A percentile compares a stretch with the other conserved stretches of the same genome.
phyloP scores from a whole-genome alignment of 2,329 filamentous ascomycete genomes.

The Chlorencoelia australis region DNA sequence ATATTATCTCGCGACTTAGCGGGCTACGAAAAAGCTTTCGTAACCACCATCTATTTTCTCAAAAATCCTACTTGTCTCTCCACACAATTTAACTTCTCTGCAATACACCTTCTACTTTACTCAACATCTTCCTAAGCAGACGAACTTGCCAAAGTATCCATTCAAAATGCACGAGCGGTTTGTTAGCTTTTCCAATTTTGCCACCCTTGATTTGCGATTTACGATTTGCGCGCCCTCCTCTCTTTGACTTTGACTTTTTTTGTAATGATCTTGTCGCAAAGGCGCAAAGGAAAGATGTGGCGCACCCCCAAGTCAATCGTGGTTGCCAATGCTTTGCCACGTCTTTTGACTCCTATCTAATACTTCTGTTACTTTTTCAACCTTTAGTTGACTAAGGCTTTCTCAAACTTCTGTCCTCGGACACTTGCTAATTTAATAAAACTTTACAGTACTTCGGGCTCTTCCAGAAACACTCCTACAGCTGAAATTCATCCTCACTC shows the following conservation, averaged over 20 bases:
- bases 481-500: constrained; percentile 4
- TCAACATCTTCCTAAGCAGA: no score
- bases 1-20: not conserved
- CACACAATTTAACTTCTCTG: no score
- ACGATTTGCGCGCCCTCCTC: not conserved
- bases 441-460: constrained; percentile 11
- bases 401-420: not conserved
- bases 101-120: no score
- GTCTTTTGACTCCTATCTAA: not conserved
- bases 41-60: no score
- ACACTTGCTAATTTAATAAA: no score
- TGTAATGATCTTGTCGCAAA: not conserved
- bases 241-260: not conserved
- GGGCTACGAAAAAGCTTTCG: not conserved
- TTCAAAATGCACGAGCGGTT: no score
- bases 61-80: no score
- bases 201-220: no score
- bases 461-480: constrained; percentile 10
- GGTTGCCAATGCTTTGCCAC: not conserved
- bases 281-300: no score
- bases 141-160: no score
- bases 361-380: constrained; percentile 3
- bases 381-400: not conserved
- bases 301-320: no score
- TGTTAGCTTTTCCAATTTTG: no score